Evolutionary conservation across 2,329 filamentous ascomycete species (phyloP).

Genomic region (Fusarium goolgardi): DNA sequence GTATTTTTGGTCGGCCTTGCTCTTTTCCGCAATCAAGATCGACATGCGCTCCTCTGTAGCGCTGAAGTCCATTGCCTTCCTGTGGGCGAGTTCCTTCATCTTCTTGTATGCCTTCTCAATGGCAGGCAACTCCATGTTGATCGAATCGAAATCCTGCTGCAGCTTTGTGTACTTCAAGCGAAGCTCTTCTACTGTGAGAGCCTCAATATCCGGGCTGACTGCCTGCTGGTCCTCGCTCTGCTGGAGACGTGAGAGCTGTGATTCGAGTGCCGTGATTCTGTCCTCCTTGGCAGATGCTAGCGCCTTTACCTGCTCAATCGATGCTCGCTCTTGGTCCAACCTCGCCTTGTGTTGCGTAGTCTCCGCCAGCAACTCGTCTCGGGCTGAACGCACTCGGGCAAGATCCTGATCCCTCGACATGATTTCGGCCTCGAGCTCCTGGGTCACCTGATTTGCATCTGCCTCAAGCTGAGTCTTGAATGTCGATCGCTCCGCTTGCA

Average conservation of each 20-base stretch:
- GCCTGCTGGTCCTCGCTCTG: constrained; percentile 60
- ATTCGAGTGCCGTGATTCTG: constrained; percentile 83
- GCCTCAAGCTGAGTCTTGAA: constrained; percentile 85
- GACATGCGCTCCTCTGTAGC: constrained; percentile 81
- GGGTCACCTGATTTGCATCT: constrained; percentile 77
- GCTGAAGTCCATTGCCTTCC: constrained; percentile 84
- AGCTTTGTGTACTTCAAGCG: constrained; percentile 78
- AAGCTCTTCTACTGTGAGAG: constrained; percentile 77
- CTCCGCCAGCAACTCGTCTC: constrained; percentile 89
- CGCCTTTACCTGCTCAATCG: constrained; percentile 80
- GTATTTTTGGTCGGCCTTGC: constrained; percentile 97
- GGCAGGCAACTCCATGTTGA: constrained; percentile 87
- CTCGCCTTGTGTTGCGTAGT: constrained; percentile 80
- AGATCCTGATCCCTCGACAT: constrained; percentile 85
- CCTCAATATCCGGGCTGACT: constrained; percentile 60
- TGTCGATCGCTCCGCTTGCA: constrained; percentile 84
- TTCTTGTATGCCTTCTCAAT: constrained; percentile 94
- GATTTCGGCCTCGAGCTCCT: constrained; percentile 85
- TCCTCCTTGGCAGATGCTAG: constrained; percentile 82
- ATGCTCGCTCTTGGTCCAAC: constrained; percentile 79
- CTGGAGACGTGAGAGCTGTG: constrained; percentile 79
- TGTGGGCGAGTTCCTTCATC: constrained; percentile 83
- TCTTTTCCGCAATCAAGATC: constrained; percentile 85
- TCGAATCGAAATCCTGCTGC: constrained; percentile 81
- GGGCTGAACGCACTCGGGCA: constrained; percentile 81